Evolutionary conservation across 176 grass and related monocot species (phyloP), one percentile per base, ranked within the genome.

Genomic region (Panicum miliaceum): DNA sequence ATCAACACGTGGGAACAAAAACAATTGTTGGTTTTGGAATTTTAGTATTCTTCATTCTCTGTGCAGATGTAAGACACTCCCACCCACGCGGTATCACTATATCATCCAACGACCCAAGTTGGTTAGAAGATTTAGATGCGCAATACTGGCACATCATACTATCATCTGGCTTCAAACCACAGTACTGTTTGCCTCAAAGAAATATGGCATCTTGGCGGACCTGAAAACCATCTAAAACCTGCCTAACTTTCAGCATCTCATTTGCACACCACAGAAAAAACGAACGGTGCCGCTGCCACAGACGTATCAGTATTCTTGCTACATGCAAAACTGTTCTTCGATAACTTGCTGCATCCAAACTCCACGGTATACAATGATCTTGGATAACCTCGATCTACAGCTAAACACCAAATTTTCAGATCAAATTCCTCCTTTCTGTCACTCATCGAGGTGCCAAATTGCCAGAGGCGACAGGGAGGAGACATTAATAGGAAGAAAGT

Each of bases 171-270:
- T 20, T 53, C 8, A 52, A 64, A 38, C 27, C 12, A 36, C 12
- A 12, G 20, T 4, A 14, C 18, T 14, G 22, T 4, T 57, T 22
- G 27, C 27, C 14, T n/a, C 3, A 37, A 38, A 35, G 11, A 25
- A 79, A 13, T 35, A 26, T 25, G 45, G 56, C 69, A 74, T 83
- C 42, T 64, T 34, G 32, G 71, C 22, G 22, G 5, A 84, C 29
- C 63, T 40, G 26, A 51, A 65, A 79, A 27, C 4, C 46, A 64
- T 11, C 50, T 52, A 16, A 52, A 54, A 18, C 75, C 32, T 62
- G 57, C 40, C 23, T 35, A 65, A 65, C 60, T 65, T 64, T 50
- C 10, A 79, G 76, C 15, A 79, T 63, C 76, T 78, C 57, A 7
- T 63, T 19, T 63, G 23, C 57, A 63, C 41, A 32, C 76, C 37